These are phyloP conservation scores for Irineochytrium annulatum DNA, from an alignment of 192 early-diverging fungal genomes.

Conservation along the genomic window DNA sequence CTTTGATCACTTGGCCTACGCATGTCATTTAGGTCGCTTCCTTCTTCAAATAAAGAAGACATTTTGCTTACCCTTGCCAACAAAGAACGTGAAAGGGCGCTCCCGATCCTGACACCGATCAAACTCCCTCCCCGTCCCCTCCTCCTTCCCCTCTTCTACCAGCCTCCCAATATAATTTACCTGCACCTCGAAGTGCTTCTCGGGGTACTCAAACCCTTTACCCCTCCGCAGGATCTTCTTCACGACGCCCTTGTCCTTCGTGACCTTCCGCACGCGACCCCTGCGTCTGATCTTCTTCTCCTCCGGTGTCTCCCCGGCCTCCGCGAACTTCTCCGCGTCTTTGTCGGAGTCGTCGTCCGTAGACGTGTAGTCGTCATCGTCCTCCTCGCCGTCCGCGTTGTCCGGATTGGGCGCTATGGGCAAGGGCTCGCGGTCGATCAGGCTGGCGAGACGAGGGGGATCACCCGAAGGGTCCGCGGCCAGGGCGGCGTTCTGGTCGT, in stretches of 20 bases:
- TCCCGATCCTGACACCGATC: slow-evolving; percentile 25
- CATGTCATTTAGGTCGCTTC: slow-evolving; percentile 19
- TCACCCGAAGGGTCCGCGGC: no score
- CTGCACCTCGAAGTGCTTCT: slow-evolving; percentile 19
- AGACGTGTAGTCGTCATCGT: no score
- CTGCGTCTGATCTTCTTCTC: background rate
- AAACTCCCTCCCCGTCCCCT: slow-evolving; percentile 18
- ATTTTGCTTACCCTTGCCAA: slow-evolving; percentile 41
- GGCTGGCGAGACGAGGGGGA: no score
- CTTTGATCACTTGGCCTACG: slow-evolving; percentile 50
- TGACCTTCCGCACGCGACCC: no score
- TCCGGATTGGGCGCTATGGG: background rate
- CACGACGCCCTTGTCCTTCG: background rate
- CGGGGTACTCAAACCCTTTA: slow-evolving; percentile 9
- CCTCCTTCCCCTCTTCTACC: slow-evolving; percentile 11
- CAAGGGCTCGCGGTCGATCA: no score
- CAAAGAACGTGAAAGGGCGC: slow-evolving; percentile 58
- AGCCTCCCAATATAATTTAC: slow-evolving; percentile 29
- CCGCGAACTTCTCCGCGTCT: background rate
- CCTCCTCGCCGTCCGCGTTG: background rate
- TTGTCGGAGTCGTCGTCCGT: no score
- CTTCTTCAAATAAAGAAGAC: slow-evolving; percentile 14
- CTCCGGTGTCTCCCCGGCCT: background rate
- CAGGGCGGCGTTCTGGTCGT: no score
- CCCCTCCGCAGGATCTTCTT: slow-evolving; percentile 6